A percentile compares a stretch with the other conserved stretches of the same genome.
These are phyloP conservation scores for Corniculantispora saksenae DNA, from an alignment of 2,329 filamentous ascomycete species.

Conservation along the genomic window DNA sequence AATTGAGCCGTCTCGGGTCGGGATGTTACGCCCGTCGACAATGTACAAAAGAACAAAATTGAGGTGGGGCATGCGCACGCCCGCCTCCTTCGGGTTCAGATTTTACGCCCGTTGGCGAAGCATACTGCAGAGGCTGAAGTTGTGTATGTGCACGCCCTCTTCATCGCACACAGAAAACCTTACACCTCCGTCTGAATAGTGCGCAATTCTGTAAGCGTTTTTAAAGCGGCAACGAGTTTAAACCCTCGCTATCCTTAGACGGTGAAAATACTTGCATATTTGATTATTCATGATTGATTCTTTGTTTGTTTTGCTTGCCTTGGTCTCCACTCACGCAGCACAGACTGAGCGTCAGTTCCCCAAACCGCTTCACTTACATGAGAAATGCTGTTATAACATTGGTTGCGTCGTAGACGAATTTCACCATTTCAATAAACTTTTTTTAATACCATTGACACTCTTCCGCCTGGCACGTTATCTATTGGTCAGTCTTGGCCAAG, in stretches of 20 bases:
- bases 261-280: not conserved
- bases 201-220: not conserved
- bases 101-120: not conserved
- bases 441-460: no score
- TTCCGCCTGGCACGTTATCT: not conserved
- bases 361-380: not conserved
- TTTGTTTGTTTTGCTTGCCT: not conserved
- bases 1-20: not conserved
- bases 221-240: not conserved
- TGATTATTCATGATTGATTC: not conserved
- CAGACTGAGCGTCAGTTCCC: no score
- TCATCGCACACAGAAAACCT: not conserved
- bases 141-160: not conserved
- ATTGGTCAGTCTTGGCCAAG: not conserved
- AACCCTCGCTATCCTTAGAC: not conserved
- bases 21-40: not conserved
- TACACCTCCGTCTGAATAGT: not conserved
- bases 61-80: not conserved
- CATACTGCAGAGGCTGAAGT: not conserved
- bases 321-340: not conserved
- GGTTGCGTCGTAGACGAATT: not conserved
- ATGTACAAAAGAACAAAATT: not conserved
- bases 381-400: not conserved
- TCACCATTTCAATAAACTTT: not conserved
- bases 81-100: not conserved